Evolutionary conservation across 805 yeast genomes (phyloP), one percentile per base, ranked within the genome.

Genomic region (Lipomyces orientalis): DNA sequence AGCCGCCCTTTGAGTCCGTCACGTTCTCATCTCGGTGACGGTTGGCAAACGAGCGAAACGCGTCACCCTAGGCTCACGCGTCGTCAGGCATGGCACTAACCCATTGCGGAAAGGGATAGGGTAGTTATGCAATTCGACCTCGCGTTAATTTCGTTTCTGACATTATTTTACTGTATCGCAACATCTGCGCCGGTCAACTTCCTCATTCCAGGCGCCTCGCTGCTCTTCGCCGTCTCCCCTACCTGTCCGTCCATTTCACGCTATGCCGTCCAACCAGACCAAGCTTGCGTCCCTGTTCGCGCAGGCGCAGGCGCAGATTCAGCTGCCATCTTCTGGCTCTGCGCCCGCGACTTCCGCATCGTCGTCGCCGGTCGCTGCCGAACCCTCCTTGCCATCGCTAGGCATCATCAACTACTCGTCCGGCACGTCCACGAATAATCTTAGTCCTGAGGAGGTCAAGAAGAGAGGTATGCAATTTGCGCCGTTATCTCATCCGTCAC

Each of bases 291-390:
- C 67, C 33, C 46, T 68, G 54, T 67, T 68, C 31, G 69, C 71
- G 60, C 71, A 68, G 71, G 71, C 71, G 14, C 71, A 68, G 67
- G 67, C 68, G 31, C 70, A 66, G 56, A 58, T 64, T 4, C 70
- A 68, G 56, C 55, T 57, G 34, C 64, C 67, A 16, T 22, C 65
- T 3, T 54, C 62, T 22, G 39, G 65, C 4, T 39, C 60, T 2
- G 54, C 69, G 16, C 58, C 65, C 5, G 29, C 58, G 33, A 54
- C 58, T 16, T 52, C 66, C 58, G 33, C 64, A 33, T n/a, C 61
- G 25, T 43, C 61, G 16, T 51, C 64, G 43, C 51, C 62, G 37
- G 46, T 51, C 51, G 43, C 35, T 43, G n/a, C 62, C 34, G 55
- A 39, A n/a, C 43, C 59, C 16, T 61, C 58, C 29, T 37, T 59